A percentile compares a stretch with the other conserved stretches of the same genome.
Conservation (phyloP, 2,329 filamentous ascomycete species). For the Fonsecaea pugnacius region DNA sequence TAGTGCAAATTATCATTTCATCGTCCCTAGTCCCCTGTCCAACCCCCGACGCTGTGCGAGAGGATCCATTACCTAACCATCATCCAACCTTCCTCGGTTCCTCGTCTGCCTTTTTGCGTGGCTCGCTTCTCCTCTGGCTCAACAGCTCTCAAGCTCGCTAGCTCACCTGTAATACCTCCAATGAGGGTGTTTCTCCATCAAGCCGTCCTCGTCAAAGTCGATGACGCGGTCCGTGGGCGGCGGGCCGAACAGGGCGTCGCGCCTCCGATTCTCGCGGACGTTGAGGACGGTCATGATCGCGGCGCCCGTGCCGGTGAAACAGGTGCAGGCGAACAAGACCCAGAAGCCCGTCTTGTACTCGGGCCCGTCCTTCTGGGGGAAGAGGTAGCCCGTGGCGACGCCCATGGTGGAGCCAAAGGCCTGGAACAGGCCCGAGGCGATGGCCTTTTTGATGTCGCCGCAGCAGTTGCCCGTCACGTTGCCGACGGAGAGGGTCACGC, state of each 20-base stretch:
- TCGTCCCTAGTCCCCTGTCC: no score
- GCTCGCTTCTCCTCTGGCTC: no score
- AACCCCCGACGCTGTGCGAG: no score
- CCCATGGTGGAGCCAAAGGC: constrained; percentile 28
- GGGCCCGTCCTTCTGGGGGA: constrained; percentile 22
- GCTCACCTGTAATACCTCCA: constrained; percentile 27
- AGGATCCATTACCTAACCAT: no score
- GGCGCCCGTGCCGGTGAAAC: constrained; percentile 22
- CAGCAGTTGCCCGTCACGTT: constrained; percentile 26
- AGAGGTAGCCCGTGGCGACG: constrained; percentile 23
- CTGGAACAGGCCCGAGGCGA: constrained; percentile 21
- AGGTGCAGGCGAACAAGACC: constrained; percentile 23
- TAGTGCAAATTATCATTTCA: no score
- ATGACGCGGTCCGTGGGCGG: constrained; percentile 23
- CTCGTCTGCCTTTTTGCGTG: no score
- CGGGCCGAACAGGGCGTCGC: constrained; percentile 14
- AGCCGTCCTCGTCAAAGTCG: constrained; percentile 25
- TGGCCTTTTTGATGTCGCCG: constrained; percentile 28
- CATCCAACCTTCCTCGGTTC: no score
- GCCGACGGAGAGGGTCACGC: constrained; percentile 24
- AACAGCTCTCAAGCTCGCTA: not conserved
- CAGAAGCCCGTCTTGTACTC: constrained; percentile 24
- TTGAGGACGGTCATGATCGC: constrained; percentile 24
- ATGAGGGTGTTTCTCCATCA: constrained; percentile 28
- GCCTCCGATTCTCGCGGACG: constrained; percentile 19